Conservation (phyloP, 352 stramenopile species). For the Elongisporangium prolatum region DNA sequence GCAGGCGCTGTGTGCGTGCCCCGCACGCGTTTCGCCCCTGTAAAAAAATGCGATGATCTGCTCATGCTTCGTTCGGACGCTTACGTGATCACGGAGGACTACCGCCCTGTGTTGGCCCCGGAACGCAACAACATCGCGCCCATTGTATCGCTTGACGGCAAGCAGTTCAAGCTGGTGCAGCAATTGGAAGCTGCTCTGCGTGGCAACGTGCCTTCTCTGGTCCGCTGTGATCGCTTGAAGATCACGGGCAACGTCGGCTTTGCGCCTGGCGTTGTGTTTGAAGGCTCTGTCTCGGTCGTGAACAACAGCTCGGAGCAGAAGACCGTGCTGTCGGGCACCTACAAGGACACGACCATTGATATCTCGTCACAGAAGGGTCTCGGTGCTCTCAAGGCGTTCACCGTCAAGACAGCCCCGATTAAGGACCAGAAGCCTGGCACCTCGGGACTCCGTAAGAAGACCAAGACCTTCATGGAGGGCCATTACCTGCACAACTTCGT, state of each 20-base stretch:
- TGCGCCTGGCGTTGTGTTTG: conserved; percentile 88
- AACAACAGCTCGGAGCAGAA: conserved; percentile 97
- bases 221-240: conserved; percentile 94
- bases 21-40: conserved; percentile 83
- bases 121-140: conserved; percentile 93
- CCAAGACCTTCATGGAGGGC: conserved; percentile 96
- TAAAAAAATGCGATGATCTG: conserved; percentile 88
- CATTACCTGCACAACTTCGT: conserved; percentile 99
- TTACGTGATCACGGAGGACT: conserved; percentile 96
- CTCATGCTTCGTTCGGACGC: conserved; percentile 95
- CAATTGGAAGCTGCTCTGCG: conserved; percentile 93
- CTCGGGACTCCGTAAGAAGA: conserved; percentile 98
- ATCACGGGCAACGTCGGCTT: conserved; percentile 95
- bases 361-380: conserved; percentile 91
- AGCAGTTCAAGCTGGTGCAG: conserved; percentile 98
- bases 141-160: conserved; percentile 93
- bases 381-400: conserved; percentile 82
- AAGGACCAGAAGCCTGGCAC: conserved; percentile 96
- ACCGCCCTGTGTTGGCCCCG: conserved; percentile 94
- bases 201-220: conserved; percentile 93
- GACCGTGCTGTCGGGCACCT: conserved; percentile 89
- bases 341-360: conserved; percentile 95
- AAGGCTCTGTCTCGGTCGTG: conserved; percentile 90
- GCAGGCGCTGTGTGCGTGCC: conserved; percentile 86
- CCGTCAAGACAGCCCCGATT: conserved; percentile 90